Evolutionary conservation across 768 basidiomycete species (phyloP).

Genomic region (Trametes gibbosa): DNA sequence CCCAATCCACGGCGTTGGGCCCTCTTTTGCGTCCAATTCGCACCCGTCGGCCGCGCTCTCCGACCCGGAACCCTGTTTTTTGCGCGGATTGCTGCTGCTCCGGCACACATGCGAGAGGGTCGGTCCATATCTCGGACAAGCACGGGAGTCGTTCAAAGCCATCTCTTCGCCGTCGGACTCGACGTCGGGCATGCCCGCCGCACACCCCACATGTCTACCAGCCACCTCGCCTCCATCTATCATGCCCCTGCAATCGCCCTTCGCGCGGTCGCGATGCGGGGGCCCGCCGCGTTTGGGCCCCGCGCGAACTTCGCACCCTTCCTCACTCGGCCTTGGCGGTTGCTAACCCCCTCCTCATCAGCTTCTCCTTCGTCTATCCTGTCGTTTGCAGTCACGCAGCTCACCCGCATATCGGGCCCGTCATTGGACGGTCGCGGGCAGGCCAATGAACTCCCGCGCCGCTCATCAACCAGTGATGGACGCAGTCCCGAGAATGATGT

Average conservation of each 20-base stretch:
- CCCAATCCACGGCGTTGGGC: not conserved
- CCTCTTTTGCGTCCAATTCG: not conserved
- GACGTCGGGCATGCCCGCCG: not conserved
- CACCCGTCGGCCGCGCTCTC: slow-evolving; percentile 12
- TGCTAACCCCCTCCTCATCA: slow-evolving; percentile 18
- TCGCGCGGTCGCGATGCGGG: slow-evolving; percentile 2
- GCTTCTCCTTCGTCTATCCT: slow-evolving; percentile 19
- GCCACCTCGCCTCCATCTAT: slow-evolving; percentile 8
- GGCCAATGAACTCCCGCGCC: slow-evolving; percentile 1
- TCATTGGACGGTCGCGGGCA: not conserved
- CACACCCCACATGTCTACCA: slow-evolving; percentile 11
- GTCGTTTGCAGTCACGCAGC: slow-evolving; percentile 12
- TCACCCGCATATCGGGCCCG: not conserved
- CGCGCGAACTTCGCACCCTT: slow-evolving; percentile 1
- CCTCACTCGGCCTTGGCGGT: slow-evolving; percentile 12
- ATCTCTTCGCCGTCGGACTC: not conserved
- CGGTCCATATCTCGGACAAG: not conserved
- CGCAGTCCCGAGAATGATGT: slow-evolving; percentile 5
- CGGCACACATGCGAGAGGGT: not conserved
- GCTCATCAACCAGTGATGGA: slow-evolving; percentile 9
- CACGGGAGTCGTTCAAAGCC: slow-evolving; percentile 5
- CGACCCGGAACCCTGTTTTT: slow-evolving; percentile 10
- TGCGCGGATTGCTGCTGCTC: slow-evolving; percentile 3
- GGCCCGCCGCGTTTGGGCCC: too few species aligned
- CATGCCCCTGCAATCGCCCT: slow-evolving; percentile 2